Evolutionary conservation across 1,284 basidiomycete species (phyloP).

Genomic region (Mycosarcoma mackinlayi): DNA sequence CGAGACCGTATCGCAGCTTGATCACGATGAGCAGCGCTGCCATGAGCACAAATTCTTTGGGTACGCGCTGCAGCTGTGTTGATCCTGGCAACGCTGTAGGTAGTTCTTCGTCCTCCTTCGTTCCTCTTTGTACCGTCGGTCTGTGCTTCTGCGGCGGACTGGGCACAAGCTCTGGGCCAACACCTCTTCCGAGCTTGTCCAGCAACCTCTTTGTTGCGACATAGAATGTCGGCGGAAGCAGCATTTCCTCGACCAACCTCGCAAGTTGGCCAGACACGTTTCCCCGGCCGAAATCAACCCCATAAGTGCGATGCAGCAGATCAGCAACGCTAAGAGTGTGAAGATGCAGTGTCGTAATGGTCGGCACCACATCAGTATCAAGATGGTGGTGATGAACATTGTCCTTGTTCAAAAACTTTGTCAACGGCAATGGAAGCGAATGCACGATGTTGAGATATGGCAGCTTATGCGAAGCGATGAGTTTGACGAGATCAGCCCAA

Average conservation of each 20-base stretch:
- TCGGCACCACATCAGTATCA: constrained; percentile 75
- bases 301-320: constrained; percentile 72
- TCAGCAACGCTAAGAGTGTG: constrained; percentile 76
- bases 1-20: constrained; percentile 65
- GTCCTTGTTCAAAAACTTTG: constrained; percentile 73
- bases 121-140: not conserved
- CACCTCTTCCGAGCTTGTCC: constrained; percentile 22
- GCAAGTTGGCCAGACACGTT: constrained; percentile 84
- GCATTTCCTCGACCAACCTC: constrained; percentile 78
- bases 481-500: constrained; percentile 51
- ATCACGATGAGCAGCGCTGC: constrained; percentile 69
- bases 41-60: constrained; percentile 80
- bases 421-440: constrained; percentile 76
- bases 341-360: constrained; percentile 74
- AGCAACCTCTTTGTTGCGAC: constrained; percentile 46
- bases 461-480: constrained; percentile 79
- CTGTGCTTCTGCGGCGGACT: constrained; percentile 38
- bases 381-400: constrained; percentile 43
- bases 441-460: constrained; percentile 83
- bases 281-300: constrained; percentile 78
- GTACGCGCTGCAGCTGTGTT: constrained; percentile 71
- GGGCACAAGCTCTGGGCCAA: constrained; percentile 72
- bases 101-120: not conserved
- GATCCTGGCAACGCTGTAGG: constrained; percentile 16
- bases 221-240: constrained; percentile 76